Base-by-base conservation (phyloP, 441 rosid genomes). In the Populus tomentosa region DNA sequence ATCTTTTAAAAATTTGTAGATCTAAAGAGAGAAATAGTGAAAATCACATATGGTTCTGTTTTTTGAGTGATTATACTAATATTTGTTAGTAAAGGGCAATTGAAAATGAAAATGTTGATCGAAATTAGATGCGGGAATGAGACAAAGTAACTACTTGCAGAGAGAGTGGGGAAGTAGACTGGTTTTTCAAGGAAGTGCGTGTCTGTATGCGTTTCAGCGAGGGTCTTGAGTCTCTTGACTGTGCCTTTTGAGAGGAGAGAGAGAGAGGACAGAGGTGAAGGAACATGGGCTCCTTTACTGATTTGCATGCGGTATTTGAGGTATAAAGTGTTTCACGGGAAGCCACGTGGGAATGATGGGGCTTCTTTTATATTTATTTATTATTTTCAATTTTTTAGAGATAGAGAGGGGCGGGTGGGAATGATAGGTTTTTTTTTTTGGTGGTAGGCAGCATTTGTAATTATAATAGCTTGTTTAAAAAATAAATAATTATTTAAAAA, bases 111-210 rank as follows among this genome's bases (percentile, higher is more conserved):
- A 42, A 32, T 32, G 40, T 30, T 30, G 32, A 30, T 30, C 32
- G 30, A n/a, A n/a, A 71, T 78, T 67, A 72, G 80, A 72, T 56
- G 77, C 13, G 35, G 73, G 90, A 85, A 84, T 77, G 84, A 82
- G 89, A 85, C 88, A 71, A 74, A 79, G 75, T 70, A 86, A 53
- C 61, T 53, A 86, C 87, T 79, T 73, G 77, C 80, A 84, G 74
- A 81, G 76, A 83, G 80, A 77, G 72, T 77, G 75, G 69, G 80
- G 70, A 69, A 67, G 77, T 50, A 30, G 81, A 8, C 82, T 84
- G 83, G 73, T 69, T 72, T 30, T 69, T 33, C 7, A 82, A 74
- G 86, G 76, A 79, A 83, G 32, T 30, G 32, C 32, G 77, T 42
- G 84, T 63, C 67, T 66, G 64, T 76, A 38, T 68, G 70, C 23